A percentile compares a stretch with the other conserved stretches of the same genome.
Evolutionary conservation across 352 stramenopile genomes (phyloP).

Genomic region (Phytophthora tubulina): DNA sequence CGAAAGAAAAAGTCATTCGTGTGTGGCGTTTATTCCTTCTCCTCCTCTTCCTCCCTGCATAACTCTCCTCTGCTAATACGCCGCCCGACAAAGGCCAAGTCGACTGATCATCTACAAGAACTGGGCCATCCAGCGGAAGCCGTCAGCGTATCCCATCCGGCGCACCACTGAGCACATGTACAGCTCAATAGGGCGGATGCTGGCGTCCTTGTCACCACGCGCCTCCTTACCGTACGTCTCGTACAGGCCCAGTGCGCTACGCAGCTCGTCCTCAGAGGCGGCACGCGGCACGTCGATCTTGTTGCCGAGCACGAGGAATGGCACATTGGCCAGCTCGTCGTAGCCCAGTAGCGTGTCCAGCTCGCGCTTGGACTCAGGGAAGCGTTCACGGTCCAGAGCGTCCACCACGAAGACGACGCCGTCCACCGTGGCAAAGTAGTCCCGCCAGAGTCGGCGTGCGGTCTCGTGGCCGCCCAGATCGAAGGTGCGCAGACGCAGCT

Average conservation of each 20-base stretch:
- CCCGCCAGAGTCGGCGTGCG: constrained; percentile 97
- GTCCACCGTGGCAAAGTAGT: constrained; percentile 99
- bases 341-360: constrained; percentile 97
- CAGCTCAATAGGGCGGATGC: constrained; percentile 97
- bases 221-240: constrained; percentile 99
- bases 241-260: constrained; percentile 95
- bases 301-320: constrained; percentile 99
- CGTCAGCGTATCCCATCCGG: constrained; percentile 99
- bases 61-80: constrained; percentile 37
- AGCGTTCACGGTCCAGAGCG: constrained; percentile 97
- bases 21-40: constrained; percentile 42
- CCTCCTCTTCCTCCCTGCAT: constrained; percentile 18
- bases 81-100: constrained; percentile 22
- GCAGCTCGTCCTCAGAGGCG: constrained; percentile 98
- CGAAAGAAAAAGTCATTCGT: constrained; percentile 19
- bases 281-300: constrained; percentile 99
- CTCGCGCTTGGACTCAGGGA: constrained; percentile 99
- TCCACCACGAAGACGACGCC: constrained; percentile 99
- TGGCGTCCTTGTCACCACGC: constrained; percentile 88
- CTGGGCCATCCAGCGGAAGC: constrained; percentile 92
- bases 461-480: constrained; percentile 99
- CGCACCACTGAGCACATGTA: constrained; percentile 99
- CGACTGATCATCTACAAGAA: constrained; percentile 76
- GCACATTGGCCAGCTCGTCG: constrained; percentile 98
- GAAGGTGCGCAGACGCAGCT: constrained; percentile 99